Evolutionary conservation across 2,329 filamentous ascomycete species (phyloP).

Genomic region (Albophoma yamanashiensis): DNA sequence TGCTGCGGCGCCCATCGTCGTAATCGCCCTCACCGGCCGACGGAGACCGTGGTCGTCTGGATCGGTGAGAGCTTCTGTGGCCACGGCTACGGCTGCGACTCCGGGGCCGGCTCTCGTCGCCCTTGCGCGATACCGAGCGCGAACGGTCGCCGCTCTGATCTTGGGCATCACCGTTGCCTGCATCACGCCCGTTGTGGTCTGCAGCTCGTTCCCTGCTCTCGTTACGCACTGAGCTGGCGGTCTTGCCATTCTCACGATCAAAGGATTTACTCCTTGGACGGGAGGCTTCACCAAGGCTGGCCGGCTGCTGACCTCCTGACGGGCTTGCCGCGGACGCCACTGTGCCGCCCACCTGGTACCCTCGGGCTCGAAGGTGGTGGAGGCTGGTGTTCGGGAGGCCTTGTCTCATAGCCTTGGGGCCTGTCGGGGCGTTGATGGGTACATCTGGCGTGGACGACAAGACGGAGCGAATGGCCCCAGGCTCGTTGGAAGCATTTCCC

Average conservation of each 20-base stretch:
- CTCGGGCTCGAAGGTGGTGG: constrained; percentile 48
- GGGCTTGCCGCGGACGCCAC: constrained; percentile 1
- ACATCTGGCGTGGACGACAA: constrained; percentile 23
- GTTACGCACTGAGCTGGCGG: constrained; percentile 20
- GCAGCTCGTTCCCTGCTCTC: constrained; percentile 21
- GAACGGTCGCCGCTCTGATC: constrained; percentile 13
- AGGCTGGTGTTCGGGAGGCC: constrained; percentile 75
- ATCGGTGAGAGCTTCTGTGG: constrained; percentile 35
- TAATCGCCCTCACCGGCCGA: constrained; percentile 38
- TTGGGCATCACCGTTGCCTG: background rate
- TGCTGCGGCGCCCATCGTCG: constrained; percentile 36
- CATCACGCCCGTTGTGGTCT: constrained; percentile 14
- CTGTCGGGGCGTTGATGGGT: constrained; percentile 71
- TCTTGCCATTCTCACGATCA: constrained; percentile 24
- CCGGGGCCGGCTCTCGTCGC: constrained; percentile 15
- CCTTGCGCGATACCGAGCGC: constrained; percentile 22
- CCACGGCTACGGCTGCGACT: constrained; percentile 27
- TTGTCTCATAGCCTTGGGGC: constrained; percentile 89
- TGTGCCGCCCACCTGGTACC: constrained; percentile 33
- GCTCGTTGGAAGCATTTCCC: constrained; percentile 8
- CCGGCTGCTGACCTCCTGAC: constrained; percentile 1
- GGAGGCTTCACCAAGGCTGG: constrained; percentile 8
- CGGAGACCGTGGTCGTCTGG: constrained; percentile 44
- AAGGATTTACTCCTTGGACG: constrained; percentile 39
- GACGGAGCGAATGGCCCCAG: constrained; percentile 20